Percentiles rank a stretch among this genome's conserved stretches.
Conservation (phyloP, 1,284 basidiomycete genomes). For the Cystobasidium sp. region DNA sequence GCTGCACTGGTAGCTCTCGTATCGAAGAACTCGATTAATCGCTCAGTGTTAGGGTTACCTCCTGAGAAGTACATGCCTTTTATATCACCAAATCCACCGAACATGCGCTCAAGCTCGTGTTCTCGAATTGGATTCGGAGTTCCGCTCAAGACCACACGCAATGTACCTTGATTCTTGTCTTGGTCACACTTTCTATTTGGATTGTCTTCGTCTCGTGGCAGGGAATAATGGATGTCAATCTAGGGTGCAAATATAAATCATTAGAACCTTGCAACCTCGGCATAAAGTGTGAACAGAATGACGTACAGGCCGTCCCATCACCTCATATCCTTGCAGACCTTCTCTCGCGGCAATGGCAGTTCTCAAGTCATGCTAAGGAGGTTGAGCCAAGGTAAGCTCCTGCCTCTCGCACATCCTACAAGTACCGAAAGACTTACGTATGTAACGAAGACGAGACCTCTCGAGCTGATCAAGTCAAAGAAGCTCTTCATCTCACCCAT, state of each 20-base stretch:
- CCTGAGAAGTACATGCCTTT: conserved; percentile 69
- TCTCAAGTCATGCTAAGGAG: conserved; percentile 79
- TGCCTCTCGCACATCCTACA: neutral
- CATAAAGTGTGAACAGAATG: conserved; percentile 14
- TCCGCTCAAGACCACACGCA: conserved; percentile 75
- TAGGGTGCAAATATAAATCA: conserved; percentile 54
- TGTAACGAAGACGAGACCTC: conserved; percentile 97
- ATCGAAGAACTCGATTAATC: conserved; percentile 87
- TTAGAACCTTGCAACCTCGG: conserved; percentile 22
- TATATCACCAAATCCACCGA: conserved; percentile 86
- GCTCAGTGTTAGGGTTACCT: conserved; percentile 72
- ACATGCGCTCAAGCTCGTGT: conserved; percentile 77
- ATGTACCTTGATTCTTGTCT: conserved; percentile 88
- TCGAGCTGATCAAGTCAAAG: conserved; percentile 88
- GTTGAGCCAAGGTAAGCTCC: neutral
- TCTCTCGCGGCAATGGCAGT: conserved; percentile 88
- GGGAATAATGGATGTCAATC: conserved; percentile 97
- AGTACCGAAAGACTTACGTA: conserved; percentile 70
- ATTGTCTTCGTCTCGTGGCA: conserved; percentile 83
- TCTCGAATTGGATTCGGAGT: conserved; percentile 75
- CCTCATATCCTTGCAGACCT: conserved; percentile 79
- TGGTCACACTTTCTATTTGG: conserved; percentile 70
- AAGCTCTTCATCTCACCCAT: conserved; percentile 96
- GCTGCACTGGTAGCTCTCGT: conserved; percentile 75
- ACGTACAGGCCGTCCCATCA: conserved; percentile 67